Base-by-base conservation (phyloP, 371 early-diverging fungal species). In the Lichtheimia ornata region DNA sequence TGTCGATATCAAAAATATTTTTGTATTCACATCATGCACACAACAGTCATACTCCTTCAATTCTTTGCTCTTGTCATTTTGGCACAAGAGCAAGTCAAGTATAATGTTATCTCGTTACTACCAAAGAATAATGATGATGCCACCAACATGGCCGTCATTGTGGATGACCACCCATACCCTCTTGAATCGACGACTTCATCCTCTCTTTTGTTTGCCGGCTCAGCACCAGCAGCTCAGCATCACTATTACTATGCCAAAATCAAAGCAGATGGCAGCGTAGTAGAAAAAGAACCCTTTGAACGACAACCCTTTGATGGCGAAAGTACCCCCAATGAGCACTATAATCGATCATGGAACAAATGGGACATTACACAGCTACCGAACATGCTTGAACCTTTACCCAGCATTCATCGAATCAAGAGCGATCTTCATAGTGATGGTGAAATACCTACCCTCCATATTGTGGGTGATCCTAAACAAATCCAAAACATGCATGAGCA, bases 391-490 rank as follows among this genome's bases (percentile, higher is more conserved):
- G 30, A 27, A 2, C 54, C 54, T 7, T 30, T 63, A 15, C 56
- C 67, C 7, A n/a, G 12, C 3, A 56, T 67, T 5, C n/a, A 67
- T 20, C 68, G 68, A 1, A 56, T 67, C 12, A 28, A 67, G 6
- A 43, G 64, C 6, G 47, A 63, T 9, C 27, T 63, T 11, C 68
- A 67, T 45, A 28, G 24, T 3, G 47, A 51, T 40, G 61, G 61
- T 6, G 52, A 67, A 15, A 67, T 67, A 9, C 58, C 64, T 3
- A 63, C 64, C 13, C 52, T 63, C 2, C 44, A 67, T 24, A 35
- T 67, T 47, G 15, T 28, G 12, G 67, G 40, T 3, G 20, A 63
- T 17, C 63, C 62, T 42, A 13, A 18, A 3, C 51, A 50, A 22
- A 27, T 67, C 9, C 56, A 67, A 17, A 9, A 25, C 12, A 59